phyloP scores from a whole-genome alignment of 768 basidiomycete genomes.

The Lentinula sp. region DNA sequence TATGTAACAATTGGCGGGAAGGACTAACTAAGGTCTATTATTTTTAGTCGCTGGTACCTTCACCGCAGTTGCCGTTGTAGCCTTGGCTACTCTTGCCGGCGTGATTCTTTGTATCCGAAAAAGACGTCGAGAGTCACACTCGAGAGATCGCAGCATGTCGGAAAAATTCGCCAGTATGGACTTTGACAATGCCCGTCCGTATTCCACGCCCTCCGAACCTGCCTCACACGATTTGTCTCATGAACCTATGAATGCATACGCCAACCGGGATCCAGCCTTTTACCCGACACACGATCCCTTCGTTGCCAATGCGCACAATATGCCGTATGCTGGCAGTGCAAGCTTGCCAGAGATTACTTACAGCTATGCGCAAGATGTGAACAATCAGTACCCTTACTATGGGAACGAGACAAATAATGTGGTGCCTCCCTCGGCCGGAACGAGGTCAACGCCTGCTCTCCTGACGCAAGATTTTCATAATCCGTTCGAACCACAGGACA shows the following conservation, averaged over 20 bases:
- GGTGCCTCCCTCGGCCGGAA: not conserved
- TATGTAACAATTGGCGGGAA: not conserved
- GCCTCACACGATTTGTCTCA: not conserved
- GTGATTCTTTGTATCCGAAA: not conserved
- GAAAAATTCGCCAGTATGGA: not conserved
- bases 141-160: not conserved
- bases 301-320: not conserved
- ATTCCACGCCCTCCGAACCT: not conserved
- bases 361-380: constrained; percentile 4
- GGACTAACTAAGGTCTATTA: not conserved
- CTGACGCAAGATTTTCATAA: not conserved
- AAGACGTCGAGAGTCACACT: not conserved
- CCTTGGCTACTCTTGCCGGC: not conserved
- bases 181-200: not conserved
- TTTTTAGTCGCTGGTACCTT: constrained; percentile 8
- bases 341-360: constrained; percentile 6
- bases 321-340: not conserved
- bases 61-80: constrained; percentile 1
- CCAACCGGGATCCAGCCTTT: not conserved
- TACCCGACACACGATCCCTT: constrained; percentile 2
- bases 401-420: not conserved
- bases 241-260: constrained; percentile 1
- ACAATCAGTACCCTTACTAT: constrained; percentile 7
- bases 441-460: not conserved
- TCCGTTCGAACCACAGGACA: not conserved